Percentiles rank a stretch among this genome's conserved stretches.
phyloP scores from a whole-genome alignment of 176 grass and related monocot genomes.

The Canna indica region DNA sequence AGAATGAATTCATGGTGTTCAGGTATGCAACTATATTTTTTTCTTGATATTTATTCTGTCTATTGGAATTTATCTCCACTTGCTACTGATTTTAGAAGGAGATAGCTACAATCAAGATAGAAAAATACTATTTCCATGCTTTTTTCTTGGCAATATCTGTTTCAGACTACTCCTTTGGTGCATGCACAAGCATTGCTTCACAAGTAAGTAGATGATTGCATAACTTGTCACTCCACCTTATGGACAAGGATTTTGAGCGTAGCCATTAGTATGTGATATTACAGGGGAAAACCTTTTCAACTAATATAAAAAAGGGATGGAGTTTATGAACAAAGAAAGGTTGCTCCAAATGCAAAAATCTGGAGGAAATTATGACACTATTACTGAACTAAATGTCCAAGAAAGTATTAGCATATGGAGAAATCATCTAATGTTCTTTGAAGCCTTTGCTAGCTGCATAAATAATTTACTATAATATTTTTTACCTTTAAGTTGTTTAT shows the following conservation, averaged over 20 bases:
- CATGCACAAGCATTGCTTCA: neutral
- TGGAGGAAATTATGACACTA: neutral
- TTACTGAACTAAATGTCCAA: neutral
- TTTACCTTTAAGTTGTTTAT: neutral
- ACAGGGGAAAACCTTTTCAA: neutral
- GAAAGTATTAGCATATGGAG: neutral
- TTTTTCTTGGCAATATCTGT: neutral
- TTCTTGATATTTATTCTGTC: neutral
- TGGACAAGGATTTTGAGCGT: neutral
- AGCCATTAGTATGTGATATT: neutral
- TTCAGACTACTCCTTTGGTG: neutral
- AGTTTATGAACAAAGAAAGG: neutral
- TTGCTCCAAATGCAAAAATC: neutral
- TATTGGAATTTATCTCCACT: slow-evolving; percentile 2
- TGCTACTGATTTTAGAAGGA: neutral
- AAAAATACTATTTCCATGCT: neutral
- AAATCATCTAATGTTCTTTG: neutral
- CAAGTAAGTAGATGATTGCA: neutral
- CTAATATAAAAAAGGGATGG: neutral
- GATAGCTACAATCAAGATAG: neutral
- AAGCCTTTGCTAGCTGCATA: neutral
- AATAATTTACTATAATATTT: neutral
- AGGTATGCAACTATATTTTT: slow-evolving; percentile 38
- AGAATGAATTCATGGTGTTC: slow-evolving; percentile 24
- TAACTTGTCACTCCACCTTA: neutral